A percentile compares a stretch with the other conserved stretches of the same genome.
These are phyloP conservation scores for Pichia ethanolica DNA, from an alignment of 805 yeast species.

Conservation along the genomic window DNA sequence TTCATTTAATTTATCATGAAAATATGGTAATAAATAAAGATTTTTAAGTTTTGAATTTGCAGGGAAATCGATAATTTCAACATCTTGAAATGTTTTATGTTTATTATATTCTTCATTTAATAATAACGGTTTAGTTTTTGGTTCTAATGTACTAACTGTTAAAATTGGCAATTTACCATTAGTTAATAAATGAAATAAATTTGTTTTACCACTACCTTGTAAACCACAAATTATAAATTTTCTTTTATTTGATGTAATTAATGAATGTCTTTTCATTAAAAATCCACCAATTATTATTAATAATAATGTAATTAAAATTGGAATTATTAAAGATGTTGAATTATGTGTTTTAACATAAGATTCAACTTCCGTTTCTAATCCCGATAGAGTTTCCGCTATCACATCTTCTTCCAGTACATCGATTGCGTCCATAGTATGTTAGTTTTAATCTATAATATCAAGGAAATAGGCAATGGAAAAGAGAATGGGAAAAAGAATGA, in stretches of 20 bases:
- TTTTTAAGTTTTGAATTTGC: constrained; percentile 76
- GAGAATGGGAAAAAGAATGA: no score
- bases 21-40: constrained; percentile 41
- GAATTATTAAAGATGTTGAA: constrained; percentile 3
- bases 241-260: constrained; percentile 11
- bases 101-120: constrained; percentile 27
- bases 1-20: constrained; percentile 34
- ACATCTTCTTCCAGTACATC: neutral
- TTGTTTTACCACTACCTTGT: constrained; percentile 19
- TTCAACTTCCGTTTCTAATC: constrained; percentile 1
- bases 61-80: constrained; percentile 71
- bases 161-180: constrained; percentile 14
- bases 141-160: constrained; percentile 47
- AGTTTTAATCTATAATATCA: no score
- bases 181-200: constrained; percentile 16
- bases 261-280: constrained; percentile 8
- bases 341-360: neutral
- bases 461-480: no score
- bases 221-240: constrained; percentile 19
- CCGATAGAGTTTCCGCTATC: neutral
- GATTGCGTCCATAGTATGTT: constrained; percentile 5
- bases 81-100: constrained; percentile 26
- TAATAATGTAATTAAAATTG: constrained; percentile 9
- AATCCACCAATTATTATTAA: constrained; percentile 9
- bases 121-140: constrained; percentile 31